These are phyloP conservation scores for Paraconiothyrium brasiliense DNA, from an alignment of 2,329 filamentous ascomycete species.

Conservation along the genomic window DNA sequence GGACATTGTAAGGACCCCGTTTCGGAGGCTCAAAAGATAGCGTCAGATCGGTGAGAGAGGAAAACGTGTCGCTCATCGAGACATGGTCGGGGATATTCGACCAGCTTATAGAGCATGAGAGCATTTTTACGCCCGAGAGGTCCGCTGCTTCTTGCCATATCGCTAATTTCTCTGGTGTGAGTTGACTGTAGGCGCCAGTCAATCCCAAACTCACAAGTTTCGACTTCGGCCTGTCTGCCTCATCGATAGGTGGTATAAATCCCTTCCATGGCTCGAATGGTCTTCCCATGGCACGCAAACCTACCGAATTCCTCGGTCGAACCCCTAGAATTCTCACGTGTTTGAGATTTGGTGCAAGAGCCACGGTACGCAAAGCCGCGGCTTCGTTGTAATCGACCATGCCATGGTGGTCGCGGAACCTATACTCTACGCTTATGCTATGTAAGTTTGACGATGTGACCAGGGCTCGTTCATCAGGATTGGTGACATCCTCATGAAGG, in stretches of 20 bases:
- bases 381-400: slow-evolving; percentile 1
- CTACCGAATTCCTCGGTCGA: no score
- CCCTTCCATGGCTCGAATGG: neutral
- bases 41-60: neutral
- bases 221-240: neutral
- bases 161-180: neutral
- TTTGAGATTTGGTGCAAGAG: neutral
- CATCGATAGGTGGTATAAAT: slow-evolving; percentile 1
- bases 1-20: neutral
- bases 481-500: neutral
- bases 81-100: neutral
- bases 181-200: neutral
- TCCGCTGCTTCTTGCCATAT: slow-evolving; percentile 1
- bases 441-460: neutral
- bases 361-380: neutral
- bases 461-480: neutral
- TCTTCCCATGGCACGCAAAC: neutral
- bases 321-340: neutral
- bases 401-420: neutral
- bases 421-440: neutral
- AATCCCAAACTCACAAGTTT: neutral
- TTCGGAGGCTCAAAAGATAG: neutral
- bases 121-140: neutral
- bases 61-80: neutral
- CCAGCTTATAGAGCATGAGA: neutral